Percentiles rank a stretch among this genome's conserved stretches.
Conservation (phyloP, 2,329 filamentous ascomycete genomes). For the Samsoniella hepiali region DNA sequence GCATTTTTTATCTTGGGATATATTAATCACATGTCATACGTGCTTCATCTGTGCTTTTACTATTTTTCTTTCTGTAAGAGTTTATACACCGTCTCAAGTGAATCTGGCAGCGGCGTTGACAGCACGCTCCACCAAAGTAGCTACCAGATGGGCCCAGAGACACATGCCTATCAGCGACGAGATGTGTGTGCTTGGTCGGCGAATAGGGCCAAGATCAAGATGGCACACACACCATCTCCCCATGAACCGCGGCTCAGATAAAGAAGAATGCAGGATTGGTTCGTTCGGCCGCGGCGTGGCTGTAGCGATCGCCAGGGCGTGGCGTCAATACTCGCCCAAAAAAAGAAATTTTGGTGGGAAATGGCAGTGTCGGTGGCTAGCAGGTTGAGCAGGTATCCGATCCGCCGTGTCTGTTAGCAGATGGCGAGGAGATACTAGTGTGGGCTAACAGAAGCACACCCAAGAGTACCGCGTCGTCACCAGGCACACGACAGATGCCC, state of each 20-base stretch:
- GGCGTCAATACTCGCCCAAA: not conserved
- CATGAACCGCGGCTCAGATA: constrained; percentile 1
- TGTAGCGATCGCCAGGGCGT: not conserved
- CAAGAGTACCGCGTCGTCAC: not conserved
- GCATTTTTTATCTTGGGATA: too few relatives aligned
- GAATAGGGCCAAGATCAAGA: not conserved
- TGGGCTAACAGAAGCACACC: not conserved
- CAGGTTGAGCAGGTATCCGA: not conserved
- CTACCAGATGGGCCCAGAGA: not conserved
- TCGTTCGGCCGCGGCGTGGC: not conserved
- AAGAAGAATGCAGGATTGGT: not conserved
- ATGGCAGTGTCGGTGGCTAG: not conserved
- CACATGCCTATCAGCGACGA: not conserved
- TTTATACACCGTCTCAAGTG: too few relatives aligned
- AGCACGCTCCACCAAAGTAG: not conserved
- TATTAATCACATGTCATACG: too few relatives aligned
- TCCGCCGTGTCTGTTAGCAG: constrained; percentile 1
- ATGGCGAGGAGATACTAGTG: too few relatives aligned
- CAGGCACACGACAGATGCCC: constrained; percentile 14
- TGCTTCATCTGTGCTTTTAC: too few relatives aligned
- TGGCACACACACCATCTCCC: not conserved
- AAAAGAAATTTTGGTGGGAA: constrained; percentile 8
- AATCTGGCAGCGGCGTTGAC: too few relatives aligned
- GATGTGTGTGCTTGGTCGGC: too few relatives aligned
- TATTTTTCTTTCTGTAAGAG: too few relatives aligned